Base-by-base conservation (phyloP, 2,329 filamentous ascomycete species). In the Fusarium azukiicola region DNA sequence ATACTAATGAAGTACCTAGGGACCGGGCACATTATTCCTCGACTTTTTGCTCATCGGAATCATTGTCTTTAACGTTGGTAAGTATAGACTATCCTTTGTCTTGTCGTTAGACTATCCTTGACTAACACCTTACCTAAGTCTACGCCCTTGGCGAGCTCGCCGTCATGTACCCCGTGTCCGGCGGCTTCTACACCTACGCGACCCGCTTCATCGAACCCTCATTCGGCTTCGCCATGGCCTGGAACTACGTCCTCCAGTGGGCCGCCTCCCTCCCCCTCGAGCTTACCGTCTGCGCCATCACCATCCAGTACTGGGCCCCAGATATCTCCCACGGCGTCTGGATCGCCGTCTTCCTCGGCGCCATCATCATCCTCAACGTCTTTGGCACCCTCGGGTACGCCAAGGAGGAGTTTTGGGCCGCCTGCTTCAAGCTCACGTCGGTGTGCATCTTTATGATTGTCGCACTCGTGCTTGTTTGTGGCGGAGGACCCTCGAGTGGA, bases 361-460 rank as follows among this genome's bases (percentile, higher is more conserved):
- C 89, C 50, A 89, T 93, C 47, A 86, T 90, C n/a, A 71, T 90
- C 46, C 87, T 93, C 85, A 92, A 93, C 84, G 79, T 93, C 73
- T 93, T 93, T 69, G 92, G 92, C 54, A 91, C 91, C 4, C 85
- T 91, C 1, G 90, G 90, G 4, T 92, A 89, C 73, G 90, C 87
- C 36, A 91, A 90, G 79, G 92, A 94, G 58, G 92, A 94, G 80
- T 94, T 93, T 76, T 86, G 89, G 81, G 88, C 92, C 1, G 90
- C 90, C 4, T 84, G 88, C 23, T 89, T 94, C 79, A 94, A 94
- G 84, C 88, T 94, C 19, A 81, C 85, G 5, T 92, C 93, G 4
- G 92, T 91, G 56, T 83, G 92, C 47, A 90, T 94, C 67, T 94
- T 94, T 85, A 94, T 95, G 87, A 88, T 95, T 78, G 87, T 94